These are phyloP conservation scores for Hericium erinaceus DNA, from an alignment of 768 basidiomycete genomes.

Conservation along the genomic window DNA sequence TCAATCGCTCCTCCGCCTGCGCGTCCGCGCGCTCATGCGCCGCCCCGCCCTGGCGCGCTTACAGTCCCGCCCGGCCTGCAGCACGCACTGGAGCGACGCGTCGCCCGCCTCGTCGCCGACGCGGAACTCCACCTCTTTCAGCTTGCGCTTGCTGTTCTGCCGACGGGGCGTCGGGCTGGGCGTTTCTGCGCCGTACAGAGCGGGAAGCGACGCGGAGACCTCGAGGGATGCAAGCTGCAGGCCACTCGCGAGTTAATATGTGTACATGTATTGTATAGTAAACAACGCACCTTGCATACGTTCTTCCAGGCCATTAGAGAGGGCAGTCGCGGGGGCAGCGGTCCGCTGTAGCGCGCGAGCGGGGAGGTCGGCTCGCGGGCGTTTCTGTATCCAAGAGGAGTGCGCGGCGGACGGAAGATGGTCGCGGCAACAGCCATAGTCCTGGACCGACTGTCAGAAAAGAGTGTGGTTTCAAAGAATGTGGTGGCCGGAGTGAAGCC, in stretches of 20 bases:
- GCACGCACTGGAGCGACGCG: not conserved
- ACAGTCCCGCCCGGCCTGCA: not conserved
- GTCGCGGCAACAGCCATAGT: not conserved
- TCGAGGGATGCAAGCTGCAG: not conserved
- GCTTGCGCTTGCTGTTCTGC: not conserved
- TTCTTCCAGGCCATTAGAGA: slow-evolving; percentile 6
- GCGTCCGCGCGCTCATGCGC: not conserved
- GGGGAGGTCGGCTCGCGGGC: slow-evolving; percentile 6
- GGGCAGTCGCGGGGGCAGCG: slow-evolving; percentile 1
- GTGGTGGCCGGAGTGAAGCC: not conserved
- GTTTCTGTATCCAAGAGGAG: slow-evolving; percentile 5
- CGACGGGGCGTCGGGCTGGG: not conserved
- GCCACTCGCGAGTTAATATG: not conserved
- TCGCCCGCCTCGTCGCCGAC: not conserved
- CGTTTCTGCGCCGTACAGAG: not conserved
- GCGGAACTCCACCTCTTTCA: not conserved
- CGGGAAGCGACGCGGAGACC: not conserved
- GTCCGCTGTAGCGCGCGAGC: slow-evolving; percentile 5
- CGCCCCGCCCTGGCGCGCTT: not conserved
- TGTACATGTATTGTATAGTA: not conserved
- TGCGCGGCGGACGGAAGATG: slow-evolving; percentile 7
- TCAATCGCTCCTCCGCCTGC: too few relatives aligned
- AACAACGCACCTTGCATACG: slow-evolving; percentile 2
- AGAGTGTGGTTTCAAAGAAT: slow-evolving; percentile 1
- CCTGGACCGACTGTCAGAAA: not conserved